Percentiles rank a stretch among this genome's conserved stretches.
Conservation (phyloP, 768 basidiomycete species). For the Rhodocollybia butyracea region DNA sequence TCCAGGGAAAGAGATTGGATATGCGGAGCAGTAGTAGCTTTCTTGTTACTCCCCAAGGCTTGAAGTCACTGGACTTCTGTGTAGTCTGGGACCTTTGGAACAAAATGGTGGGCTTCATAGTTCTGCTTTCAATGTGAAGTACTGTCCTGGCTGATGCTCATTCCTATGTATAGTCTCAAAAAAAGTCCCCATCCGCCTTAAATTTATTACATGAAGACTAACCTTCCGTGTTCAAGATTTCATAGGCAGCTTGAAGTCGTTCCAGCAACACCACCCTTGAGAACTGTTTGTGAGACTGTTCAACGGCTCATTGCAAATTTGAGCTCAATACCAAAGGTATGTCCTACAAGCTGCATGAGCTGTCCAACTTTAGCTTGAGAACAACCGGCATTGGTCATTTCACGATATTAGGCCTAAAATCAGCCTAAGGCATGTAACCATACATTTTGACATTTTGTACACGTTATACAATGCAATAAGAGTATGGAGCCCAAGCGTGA, state of each 20-base stretch:
- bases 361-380: neutral
- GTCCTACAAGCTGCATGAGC: neutral
- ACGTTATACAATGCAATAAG: too few relatives aligned
- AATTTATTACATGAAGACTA: conserved; percentile 4
- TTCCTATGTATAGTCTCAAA: neutral
- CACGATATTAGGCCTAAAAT: too few relatives aligned
- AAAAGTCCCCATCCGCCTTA: neutral
- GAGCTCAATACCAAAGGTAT: conserved; percentile 2
- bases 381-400: neutral
- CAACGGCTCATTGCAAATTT: conserved; percentile 14
- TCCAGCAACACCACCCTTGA: conserved; percentile 19
- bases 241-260: conserved; percentile 21
- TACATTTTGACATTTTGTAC: too few relatives aligned
- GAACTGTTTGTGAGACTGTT: conserved; percentile 13
- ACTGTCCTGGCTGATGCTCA: conserved; percentile 13
- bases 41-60: neutral
- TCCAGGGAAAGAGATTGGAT: neutral
- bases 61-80: neutral
- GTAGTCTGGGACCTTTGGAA: conserved; percentile 5
- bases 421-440: too few relatives aligned
- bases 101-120: conserved; percentile 12
- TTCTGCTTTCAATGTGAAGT: conserved; percentile 10
- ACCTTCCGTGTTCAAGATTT: conserved; percentile 15
- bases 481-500: too few relatives aligned
- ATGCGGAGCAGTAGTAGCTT: neutral